Evolutionary conservation across 768 basidiomycete genomes (phyloP).

Genomic region (Lactarius hengduanensis): DNA sequence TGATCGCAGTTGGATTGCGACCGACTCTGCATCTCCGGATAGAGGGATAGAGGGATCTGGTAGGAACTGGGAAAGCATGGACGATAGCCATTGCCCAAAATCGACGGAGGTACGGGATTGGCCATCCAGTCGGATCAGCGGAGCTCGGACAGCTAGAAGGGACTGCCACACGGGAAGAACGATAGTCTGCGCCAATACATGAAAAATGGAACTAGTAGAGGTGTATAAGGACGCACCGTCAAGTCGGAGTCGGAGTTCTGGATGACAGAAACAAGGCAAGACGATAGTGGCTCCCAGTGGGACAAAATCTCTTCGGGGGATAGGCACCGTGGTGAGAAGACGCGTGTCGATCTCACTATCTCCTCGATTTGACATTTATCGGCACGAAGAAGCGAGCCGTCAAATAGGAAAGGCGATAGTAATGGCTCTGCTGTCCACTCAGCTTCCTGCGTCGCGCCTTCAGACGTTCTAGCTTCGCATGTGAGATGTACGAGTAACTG

Average conservation of each 20-base stretch:
- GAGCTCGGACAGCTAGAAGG: slow-evolving; percentile 10
- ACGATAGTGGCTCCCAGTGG: slow-evolving; percentile 12
- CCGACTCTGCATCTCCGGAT: slow-evolving; percentile 11
- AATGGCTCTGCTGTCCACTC: slow-evolving; percentile 9
- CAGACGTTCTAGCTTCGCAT: neutral
- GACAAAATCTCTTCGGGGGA: slow-evolving; percentile 16
- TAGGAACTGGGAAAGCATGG: slow-evolving; percentile 7
- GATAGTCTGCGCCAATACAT: neutral
- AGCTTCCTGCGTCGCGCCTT: neutral
- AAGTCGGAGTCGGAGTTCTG: neutral
- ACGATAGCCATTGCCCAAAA: slow-evolving; percentile 3
- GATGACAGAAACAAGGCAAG: slow-evolving; percentile 13
- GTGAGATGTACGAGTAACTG: slow-evolving; percentile 16
- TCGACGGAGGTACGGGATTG: neutral
- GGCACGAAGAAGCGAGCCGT: slow-evolving; percentile 20
- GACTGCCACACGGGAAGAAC: slow-evolving; percentile 14
- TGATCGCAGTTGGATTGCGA: slow-evolving; percentile 10
- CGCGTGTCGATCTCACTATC: neutral
- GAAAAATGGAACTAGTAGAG: neutral
- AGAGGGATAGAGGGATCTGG: slow-evolving; percentile 6
- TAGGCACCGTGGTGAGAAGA: slow-evolving; percentile 16
- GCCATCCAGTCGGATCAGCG: neutral
- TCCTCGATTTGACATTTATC: slow-evolving; percentile 15
- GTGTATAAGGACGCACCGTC: slow-evolving; percentile 4
- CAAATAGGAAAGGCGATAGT: slow-evolving; percentile 13